phyloP scores from a whole-genome alignment of 805 yeast species.

The Zygosaccharomyces rouxii region DNA sequence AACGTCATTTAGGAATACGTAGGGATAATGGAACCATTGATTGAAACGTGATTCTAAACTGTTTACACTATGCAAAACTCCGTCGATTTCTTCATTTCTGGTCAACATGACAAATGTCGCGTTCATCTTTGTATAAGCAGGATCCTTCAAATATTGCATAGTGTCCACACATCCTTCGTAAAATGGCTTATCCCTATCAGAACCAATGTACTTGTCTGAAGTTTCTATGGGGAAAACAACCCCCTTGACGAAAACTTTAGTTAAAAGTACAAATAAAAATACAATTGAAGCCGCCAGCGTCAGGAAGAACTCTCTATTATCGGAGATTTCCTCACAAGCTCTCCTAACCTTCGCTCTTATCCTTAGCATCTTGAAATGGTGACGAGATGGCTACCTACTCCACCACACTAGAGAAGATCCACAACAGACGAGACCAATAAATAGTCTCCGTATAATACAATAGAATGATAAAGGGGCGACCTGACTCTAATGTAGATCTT shows the following conservation, averaged over 20 bases:
- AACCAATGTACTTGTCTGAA: constrained; percentile 17
- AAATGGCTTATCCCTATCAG: constrained; percentile 44
- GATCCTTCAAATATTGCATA: constrained; percentile 28
- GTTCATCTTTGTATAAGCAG: constrained; percentile 48
- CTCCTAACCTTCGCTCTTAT: neutral
- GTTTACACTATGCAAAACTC: constrained; percentile 67
- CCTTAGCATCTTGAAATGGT: neutral
- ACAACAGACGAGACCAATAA: neutral
- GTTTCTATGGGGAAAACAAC: constrained; percentile 2
- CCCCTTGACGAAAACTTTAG: constrained; percentile 3
- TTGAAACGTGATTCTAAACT: constrained; percentile 85
- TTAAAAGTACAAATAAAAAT: neutral
- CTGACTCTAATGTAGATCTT: neutral
- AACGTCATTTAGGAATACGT: constrained; percentile 82
- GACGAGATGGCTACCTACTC: neutral
- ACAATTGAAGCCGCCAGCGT: neutral
- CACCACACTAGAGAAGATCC: neutral
- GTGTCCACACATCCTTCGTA: constrained; percentile 54
- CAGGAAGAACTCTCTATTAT: neutral
- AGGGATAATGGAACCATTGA: constrained; percentile 91
- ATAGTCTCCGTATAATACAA: neutral
- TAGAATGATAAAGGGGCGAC: neutral
- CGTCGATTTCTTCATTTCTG: constrained; percentile 71
- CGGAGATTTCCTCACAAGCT: neutral
- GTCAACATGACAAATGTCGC: constrained; percentile 85